Base-by-base conservation (phyloP, 805 yeast species). In the Maudiozyma serrabonitensis region DNA sequence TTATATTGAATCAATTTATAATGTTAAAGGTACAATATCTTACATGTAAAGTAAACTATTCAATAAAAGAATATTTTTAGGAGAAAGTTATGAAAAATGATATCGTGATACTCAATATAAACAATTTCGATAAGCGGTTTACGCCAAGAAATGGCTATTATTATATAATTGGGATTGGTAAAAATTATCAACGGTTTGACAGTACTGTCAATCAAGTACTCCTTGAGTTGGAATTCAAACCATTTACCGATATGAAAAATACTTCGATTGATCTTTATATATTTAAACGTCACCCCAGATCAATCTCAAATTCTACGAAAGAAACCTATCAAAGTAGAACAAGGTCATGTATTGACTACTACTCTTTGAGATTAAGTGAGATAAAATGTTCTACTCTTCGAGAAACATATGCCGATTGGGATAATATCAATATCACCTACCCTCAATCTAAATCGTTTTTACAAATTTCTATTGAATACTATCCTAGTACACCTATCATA, bases 391-490 rank as follows among this genome's bases (percentile, higher is more conserved):
- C 40, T 2, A 46, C 41, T 15, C 23, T 43, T 4, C 46, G 28
- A 4, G 48, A 52, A 3, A 40, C 52, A 9, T 49, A 42, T 23
- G 21, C 49, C 8, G 56, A 51, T 37, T 57, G 61, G 61, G 47
- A 47, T 12, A 42, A 46, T 11, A 21, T 52, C 16, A 34, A 40
- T 21, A n/a, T 56, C 0, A 31, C 25, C 3, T 51, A 54, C 15
- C 38, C 38, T 16, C 9, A 6, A 7, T 15, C 18, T 7, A 35
- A 35, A 13, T 15, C 18, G 38, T 35, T 15, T n/a, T 15, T 35
- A 4, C 38, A 35, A n/a, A n/a, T 35, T 11, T 35, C 56, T 31
- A 23, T 56, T 11, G 61, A 57, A 41, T 57, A 52, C 37, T 57
- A 55, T 43, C 59, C 57, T 3, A 35, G 43, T 3, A 37, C 50